Percentiles rank a stretch among this genome's conserved stretches.
Evolutionary conservation across 2,329 filamentous ascomycete species (phyloP).

Genomic region (Colletotrichum cordylinicola): DNA sequence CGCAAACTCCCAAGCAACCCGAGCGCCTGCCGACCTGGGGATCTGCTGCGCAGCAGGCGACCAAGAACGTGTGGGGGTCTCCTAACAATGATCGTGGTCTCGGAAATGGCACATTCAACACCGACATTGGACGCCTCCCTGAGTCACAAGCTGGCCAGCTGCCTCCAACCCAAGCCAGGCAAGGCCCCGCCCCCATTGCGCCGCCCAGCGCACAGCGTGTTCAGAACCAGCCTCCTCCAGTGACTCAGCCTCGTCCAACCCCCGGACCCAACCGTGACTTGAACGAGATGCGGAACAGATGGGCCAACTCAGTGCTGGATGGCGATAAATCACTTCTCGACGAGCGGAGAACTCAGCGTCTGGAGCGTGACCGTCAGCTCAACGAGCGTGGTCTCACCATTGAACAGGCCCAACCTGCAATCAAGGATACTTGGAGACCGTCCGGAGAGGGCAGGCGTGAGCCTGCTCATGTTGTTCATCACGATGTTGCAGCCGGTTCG

Average conservation of each 20-base stretch:
- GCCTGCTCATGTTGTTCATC: conserved; percentile 33
- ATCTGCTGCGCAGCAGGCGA: conserved; percentile 44
- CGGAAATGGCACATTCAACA: conserved; percentile 79
- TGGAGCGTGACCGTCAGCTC: conserved; percentile 48
- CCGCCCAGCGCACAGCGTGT: conserved; percentile 34
- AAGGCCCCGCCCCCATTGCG: conserved; percentile 52
- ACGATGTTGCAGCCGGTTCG: conserved; percentile 23
- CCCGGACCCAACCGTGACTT: conserved; percentile 1
- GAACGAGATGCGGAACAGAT: conserved; percentile 37
- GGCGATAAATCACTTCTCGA: conserved; percentile 51
- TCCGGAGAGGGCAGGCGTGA: conserved; percentile 41
- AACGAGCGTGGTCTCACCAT: conserved; percentile 49
- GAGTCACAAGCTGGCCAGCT: conserved; percentile 39
- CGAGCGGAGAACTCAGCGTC: conserved; percentile 42
- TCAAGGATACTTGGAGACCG: conserved; percentile 62
- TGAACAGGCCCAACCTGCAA: conserved; percentile 50
- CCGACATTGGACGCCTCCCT: conserved; percentile 59
- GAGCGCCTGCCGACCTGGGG: conserved; percentile 61
- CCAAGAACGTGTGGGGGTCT: conserved; percentile 76
- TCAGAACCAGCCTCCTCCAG: conserved; percentile 16
- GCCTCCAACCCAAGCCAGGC: conserved; percentile 29
- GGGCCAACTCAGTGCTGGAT: conserved; percentile 48
- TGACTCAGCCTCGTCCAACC: background rate
- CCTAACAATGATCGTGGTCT: conserved; percentile 74
- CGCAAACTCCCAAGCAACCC: conserved; percentile 31